Conservation (phyloP, 306 rosid species). For the Rosa multiflora region DNA sequence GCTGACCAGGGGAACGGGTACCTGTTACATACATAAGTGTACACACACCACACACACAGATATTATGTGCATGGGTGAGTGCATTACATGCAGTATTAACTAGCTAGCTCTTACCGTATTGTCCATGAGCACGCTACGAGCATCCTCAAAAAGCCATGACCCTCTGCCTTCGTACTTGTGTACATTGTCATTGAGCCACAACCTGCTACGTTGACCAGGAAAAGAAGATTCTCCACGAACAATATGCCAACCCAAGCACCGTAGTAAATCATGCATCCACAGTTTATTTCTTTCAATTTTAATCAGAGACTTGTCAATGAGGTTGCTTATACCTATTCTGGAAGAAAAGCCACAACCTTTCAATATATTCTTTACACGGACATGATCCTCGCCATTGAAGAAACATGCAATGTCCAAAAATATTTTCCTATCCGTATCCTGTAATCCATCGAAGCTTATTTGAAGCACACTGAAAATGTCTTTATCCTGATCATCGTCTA, state of each 20-base stretch:
- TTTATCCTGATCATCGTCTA: neutral
- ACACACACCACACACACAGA: neutral
- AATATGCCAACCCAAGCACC: slow-evolving; percentile 17
- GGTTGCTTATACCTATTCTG: neutral
- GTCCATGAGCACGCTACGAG: neutral
- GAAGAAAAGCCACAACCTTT: neutral
- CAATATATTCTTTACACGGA: slow-evolving; percentile 4
- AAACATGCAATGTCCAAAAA: slow-evolving; percentile 29
- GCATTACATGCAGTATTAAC: neutral
- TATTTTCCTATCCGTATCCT: neutral
- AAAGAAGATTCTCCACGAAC: neutral
- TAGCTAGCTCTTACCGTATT: slow-evolving; percentile 6
- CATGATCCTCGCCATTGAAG: slow-evolving; percentile 15
- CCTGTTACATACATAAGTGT: neutral
- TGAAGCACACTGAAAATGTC: slow-evolving; percentile 11
- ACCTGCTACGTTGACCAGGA: slow-evolving; percentile 3
- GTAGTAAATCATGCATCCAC: slow-evolving; percentile 29
- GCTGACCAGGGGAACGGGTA: too few species aligned
- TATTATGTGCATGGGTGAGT: neutral
- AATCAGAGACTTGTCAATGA: slow-evolving; percentile 13
- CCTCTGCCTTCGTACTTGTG: neutral
- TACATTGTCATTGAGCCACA: slow-evolving; percentile 18
- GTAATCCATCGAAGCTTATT: slow-evolving; percentile 15
- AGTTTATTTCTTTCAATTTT: neutral
- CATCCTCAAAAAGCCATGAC: neutral